Conservation (phyloP, 106 monocot genomes). For the Narthecium ossifragum region DNA sequence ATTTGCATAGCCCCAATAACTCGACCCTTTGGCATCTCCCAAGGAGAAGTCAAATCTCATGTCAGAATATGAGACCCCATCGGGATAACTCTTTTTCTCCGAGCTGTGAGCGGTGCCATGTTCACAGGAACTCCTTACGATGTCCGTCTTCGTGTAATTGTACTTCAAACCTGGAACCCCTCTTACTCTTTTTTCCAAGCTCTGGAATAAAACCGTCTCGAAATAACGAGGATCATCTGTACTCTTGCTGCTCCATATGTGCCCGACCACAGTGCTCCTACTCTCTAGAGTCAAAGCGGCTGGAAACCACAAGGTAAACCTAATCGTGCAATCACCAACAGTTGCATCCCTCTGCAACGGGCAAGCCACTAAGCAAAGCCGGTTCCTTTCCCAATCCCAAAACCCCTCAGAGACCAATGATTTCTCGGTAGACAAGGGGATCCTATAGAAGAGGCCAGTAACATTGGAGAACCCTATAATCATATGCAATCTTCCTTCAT, state of each 20-base stretch:
- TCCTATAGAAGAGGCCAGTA: not conserved
- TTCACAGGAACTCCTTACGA: constrained; percentile 15
- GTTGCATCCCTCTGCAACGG: not conserved
- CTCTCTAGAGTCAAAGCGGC: constrained; percentile 6
- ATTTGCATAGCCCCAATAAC: constrained; percentile 22
- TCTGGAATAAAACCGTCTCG: constrained; percentile 21
- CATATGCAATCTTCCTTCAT: constrained; percentile 41
- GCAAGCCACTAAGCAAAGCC: too few species aligned
- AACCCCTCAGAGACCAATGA: constrained; percentile 24
- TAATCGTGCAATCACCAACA: constrained; percentile 19
- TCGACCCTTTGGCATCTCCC: not conserved
- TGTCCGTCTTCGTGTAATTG: constrained; percentile 27
- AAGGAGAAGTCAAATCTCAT: constrained; percentile 24
- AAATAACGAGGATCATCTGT: constrained; percentile 19
- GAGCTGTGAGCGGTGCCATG: not conserved
- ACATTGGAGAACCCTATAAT: constrained; percentile 38
- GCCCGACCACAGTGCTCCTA: constrained; percentile 14
- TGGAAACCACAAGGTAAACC: constrained; percentile 25
- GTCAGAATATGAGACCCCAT: constrained; percentile 10
- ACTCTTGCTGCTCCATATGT: constrained; percentile 14
- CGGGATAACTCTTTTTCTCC: constrained; percentile 26
- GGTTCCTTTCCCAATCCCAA: constrained; percentile 24
- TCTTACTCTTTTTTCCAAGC: not conserved
- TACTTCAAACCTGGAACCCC: constrained; percentile 31
- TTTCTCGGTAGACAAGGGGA: not conserved